Percentiles rank a stretch among this genome's conserved stretches.
Evolutionary conservation across 108 stramenopile species (phyloP).

Genomic region (Aureococcus anophagefferens): DNA sequence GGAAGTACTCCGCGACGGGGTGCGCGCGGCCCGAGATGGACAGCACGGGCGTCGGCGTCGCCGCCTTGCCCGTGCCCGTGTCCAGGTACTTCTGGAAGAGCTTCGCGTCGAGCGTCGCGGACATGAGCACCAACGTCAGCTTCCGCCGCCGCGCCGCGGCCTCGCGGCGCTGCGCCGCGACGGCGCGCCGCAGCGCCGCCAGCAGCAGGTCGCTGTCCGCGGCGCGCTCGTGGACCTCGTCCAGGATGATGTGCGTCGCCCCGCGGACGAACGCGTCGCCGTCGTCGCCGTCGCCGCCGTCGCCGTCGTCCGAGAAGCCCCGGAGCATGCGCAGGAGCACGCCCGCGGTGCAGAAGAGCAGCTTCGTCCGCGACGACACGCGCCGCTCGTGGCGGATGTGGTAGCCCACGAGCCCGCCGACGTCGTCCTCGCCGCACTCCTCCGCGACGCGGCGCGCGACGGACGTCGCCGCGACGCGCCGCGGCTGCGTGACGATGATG

Average conservation of each 20-base stretch:
- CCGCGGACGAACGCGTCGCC: slow-evolving; percentile 37
- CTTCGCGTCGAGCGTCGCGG: slow-evolving; percentile 46
- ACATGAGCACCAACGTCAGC: slow-evolving; percentile 46
- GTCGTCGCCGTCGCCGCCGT: slow-evolving; percentile 48
- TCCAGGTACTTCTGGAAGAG: slow-evolving; percentile 42
- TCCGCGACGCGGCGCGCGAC: slow-evolving; percentile 41
- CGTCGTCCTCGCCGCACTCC: slow-evolving; percentile 25
- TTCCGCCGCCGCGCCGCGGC: slow-evolving; percentile 25
- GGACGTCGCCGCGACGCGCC: slow-evolving; percentile 42
- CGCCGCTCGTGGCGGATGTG: slow-evolving; percentile 55
- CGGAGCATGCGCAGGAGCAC: slow-evolving; percentile 62
- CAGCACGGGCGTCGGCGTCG: slow-evolving; percentile 66
- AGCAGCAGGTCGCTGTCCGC: slow-evolving; percentile 78
- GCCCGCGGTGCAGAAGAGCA: slow-evolving; percentile 92
- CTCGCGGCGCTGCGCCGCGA: slow-evolving; percentile 36
- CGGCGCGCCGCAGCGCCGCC: slow-evolving; percentile 56
- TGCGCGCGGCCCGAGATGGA: slow-evolving; percentile 70
- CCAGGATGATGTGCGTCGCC: slow-evolving; percentile 37
- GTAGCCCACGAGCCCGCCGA: slow-evolving; percentile 44
- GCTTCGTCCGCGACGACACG: slow-evolving; percentile 51
- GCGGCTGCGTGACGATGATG: slow-evolving; percentile 58
- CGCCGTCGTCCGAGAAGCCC: slow-evolving; percentile 17
- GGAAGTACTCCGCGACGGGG: slow-evolving; percentile 54
- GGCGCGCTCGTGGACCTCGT: slow-evolving; percentile 46
- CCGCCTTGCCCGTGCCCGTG: slow-evolving; percentile 16